Evolutionary conservation across 306 rosid species (phyloP).

Genomic region (Astragalus glycyphyllos): DNA sequence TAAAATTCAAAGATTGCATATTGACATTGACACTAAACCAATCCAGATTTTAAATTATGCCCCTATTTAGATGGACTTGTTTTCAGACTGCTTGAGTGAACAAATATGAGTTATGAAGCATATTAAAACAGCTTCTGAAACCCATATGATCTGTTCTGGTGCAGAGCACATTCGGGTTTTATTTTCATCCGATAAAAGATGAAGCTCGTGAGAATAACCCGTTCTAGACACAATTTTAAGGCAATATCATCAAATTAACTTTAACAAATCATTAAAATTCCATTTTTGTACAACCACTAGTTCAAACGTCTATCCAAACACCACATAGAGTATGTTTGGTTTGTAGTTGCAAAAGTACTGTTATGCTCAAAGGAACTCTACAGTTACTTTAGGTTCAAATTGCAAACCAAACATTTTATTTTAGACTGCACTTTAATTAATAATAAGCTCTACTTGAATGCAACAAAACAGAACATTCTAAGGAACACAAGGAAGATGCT

Average conservation of each 20-base stretch:
- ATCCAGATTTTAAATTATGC: constrained; percentile 14
- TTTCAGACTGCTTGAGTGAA: neutral
- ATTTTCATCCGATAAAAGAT: neutral
- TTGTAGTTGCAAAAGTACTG: neutral
- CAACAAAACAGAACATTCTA: too few relatives aligned
- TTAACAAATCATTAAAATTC: constrained; percentile 15
- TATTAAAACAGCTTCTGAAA: neutral
- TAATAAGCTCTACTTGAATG: neutral
- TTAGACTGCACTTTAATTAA: neutral
- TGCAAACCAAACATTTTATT: neutral
- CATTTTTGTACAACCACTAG: neutral
- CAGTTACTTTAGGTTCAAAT: neutral
- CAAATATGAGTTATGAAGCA: neutral
- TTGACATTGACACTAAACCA: neutral
- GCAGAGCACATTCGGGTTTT: neutral
- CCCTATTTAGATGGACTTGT: neutral
- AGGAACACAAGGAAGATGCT: neutral
- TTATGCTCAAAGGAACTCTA: neutral
- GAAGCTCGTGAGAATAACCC: neutral
- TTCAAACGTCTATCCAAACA: neutral
- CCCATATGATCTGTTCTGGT: neutral
- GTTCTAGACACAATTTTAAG: neutral
- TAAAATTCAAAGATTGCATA: too few relatives aligned
- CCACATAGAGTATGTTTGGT: neutral
- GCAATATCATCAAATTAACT: neutral